Conservation (phyloP, 1,139 yeast genomes). For the Kodamaea ohmeri region DNA sequence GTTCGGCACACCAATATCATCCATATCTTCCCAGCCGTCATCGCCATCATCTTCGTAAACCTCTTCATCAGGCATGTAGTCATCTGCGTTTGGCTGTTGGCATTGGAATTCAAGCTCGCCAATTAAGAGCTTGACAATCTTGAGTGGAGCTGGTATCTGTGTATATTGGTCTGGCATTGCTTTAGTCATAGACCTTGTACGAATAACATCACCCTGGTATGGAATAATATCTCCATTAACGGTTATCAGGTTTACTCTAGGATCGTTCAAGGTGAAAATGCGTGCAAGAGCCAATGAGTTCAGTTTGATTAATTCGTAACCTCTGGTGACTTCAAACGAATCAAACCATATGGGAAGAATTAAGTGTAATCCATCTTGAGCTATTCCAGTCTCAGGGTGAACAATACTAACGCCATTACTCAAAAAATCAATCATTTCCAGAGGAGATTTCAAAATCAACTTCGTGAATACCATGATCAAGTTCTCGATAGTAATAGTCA, state of each 20-base stretch:
- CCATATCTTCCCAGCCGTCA: constrained; percentile 85
- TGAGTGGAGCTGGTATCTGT: constrained; percentile 64
- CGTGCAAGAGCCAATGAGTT: constrained; percentile 71
- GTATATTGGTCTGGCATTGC: constrained; percentile 62
- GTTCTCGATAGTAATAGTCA: constrained; percentile 72
- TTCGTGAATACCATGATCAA: constrained; percentile 74
- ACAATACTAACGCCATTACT: constrained; percentile 35
- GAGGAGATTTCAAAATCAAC: constrained; percentile 59
- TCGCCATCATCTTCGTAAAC: constrained; percentile 49
- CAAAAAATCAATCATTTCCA: constrained; percentile 60
- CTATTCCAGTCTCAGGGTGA: constrained; percentile 21
- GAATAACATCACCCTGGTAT: constrained; percentile 56
- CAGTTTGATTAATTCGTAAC: constrained; percentile 68
- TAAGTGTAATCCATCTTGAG: constrained; percentile 38
- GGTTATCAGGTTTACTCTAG: constrained; percentile 45
- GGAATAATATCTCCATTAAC: constrained; percentile 82
- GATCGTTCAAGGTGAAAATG: constrained; percentile 58
- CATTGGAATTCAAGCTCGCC: constrained; percentile 66
- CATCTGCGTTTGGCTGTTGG: constrained; percentile 44
- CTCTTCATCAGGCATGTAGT: constrained; percentile 31
- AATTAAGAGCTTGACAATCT: constrained; percentile 68
- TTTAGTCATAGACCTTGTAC: constrained; percentile 83
- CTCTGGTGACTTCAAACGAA: constrained; percentile 77
- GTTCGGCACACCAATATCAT: constrained; percentile 58
- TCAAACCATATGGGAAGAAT: constrained; percentile 78